Base-by-base conservation (phyloP, 768 basidiomycete genomes). In the Guyanaporus albipodus region DNA sequence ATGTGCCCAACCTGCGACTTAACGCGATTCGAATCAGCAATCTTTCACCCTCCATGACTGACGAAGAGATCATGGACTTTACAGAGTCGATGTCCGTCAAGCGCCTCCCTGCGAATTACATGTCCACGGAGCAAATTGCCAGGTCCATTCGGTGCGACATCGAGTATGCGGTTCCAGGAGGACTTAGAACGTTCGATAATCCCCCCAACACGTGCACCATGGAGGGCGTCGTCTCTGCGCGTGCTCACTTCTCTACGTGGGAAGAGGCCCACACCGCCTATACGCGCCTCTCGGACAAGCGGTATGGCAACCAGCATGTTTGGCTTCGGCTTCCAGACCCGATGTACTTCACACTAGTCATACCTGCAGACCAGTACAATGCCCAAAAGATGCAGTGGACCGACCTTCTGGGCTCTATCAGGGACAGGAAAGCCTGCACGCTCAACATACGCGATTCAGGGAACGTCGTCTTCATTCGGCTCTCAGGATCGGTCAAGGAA, bases 371-470 rank as follows among this genome's bases (percentile, higher is more conserved):
- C 22, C 80, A 83, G 48, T 79, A 77, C 60, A 58, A 63, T 21
- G 75, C 78, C 5, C 80, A 83, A 59, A 73, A 63, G 45, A 58
- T 49, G 2, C 67, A 70, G 18, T 83, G 80, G 81, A 68, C 76
- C 29, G 60, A 68, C 8, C 61, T 84, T 28, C 52, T 65, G 0
- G 60, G 62, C 12, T 51, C 60, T 21, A 64, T 62, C 19, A 69
- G 68, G 52, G 61, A 73, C 29, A 66, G 63, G 55, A 66, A 66
- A 42, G 67, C 69, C 0, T 68, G 67, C 29, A 57, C 64, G 19
- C 53, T 76, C 17, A 45, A 59, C 28, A 57, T 74, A 4, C 55
- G 51, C 18, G 59, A 65, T 21, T 32, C 19, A 8, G 56, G 53
- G 19, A 54, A 57, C 27, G 38, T 36, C 8, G 68, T 74, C 35